These are phyloP conservation scores for Trametopsis cervina DNA, from an alignment of 768 basidiomycete genomes.

Conservation along the genomic window DNA sequence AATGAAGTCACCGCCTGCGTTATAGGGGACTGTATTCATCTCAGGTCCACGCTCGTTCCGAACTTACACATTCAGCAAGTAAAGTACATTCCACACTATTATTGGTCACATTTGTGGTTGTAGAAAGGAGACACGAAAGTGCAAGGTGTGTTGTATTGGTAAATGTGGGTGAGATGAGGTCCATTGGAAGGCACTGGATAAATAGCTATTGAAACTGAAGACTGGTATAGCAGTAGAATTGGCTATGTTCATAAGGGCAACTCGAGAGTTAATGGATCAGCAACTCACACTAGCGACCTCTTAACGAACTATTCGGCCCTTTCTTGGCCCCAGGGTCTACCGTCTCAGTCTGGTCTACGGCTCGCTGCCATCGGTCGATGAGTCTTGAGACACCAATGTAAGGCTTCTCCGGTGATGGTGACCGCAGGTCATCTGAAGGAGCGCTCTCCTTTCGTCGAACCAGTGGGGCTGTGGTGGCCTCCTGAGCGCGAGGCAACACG, in stretches of 20 bases:
- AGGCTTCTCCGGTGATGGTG: conserved; percentile 69
- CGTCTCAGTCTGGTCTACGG: conserved; percentile 43
- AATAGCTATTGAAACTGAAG: no score
- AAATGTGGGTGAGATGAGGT: no score
- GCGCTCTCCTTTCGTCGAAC: neutral
- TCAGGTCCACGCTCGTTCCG: no score
- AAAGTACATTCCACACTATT: no score
- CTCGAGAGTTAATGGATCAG: conserved; percentile 6
- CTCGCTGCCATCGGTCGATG: conserved; percentile 86
- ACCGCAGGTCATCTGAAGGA: conserved; percentile 21
- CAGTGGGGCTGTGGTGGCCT: neutral
- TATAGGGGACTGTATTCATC: no score
- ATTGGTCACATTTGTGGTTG: no score
- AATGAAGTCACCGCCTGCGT: no score
- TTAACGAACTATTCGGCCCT: neutral
- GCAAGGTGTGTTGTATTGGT: no score
- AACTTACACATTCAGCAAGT: no score
- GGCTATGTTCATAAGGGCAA: neutral
- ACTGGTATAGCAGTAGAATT: no score
- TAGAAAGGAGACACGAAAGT: no score
- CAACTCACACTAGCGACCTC: conserved; percentile 5
- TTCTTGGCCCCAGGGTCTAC: neutral
- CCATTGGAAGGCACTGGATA: no score
- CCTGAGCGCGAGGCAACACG: neutral
- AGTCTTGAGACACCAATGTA: conserved; percentile 80